A percentile compares a stretch with the other conserved stretches of the same genome.
phyloP scores from a whole-genome alignment of 2,329 filamentous ascomycete genomes.

The Xylaria sp. region DNA sequence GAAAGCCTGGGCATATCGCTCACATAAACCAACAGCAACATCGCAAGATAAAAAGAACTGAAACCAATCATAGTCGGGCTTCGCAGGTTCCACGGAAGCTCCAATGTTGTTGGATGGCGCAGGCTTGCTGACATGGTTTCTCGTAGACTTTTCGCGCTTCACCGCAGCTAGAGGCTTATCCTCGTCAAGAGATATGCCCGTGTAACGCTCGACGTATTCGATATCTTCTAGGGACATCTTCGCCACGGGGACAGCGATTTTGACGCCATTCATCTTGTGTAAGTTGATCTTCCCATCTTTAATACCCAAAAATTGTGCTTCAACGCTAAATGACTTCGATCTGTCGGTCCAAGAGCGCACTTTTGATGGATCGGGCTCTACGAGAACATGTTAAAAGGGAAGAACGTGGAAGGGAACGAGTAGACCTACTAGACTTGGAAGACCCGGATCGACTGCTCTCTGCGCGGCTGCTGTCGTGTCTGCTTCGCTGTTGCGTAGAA shows the following conservation, averaged over 20 bases:
- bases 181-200: constrained; percentile 90
- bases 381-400: constrained; percentile 27
- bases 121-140: constrained; percentile 38
- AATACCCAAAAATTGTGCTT: constrained; percentile 92
- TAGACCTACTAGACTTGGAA: constrained; percentile 74
- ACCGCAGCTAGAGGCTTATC: constrained; percentile 92
- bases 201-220: constrained; percentile 88
- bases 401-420: not conserved
- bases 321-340: constrained; percentile 94
- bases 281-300: constrained; percentile 97
- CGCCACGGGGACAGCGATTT: constrained; percentile 91
- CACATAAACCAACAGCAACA: constrained; percentile 89
- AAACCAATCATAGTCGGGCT: constrained; percentile 95
- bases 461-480: constrained; percentile 69
- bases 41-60: constrained; percentile 96
- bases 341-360: constrained; percentile 94
- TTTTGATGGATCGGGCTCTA: constrained; percentile 83
- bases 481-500: constrained; percentile 72
- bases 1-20: constrained; percentile 91
- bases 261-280: constrained; percentile 97
- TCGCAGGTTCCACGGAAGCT: constrained; percentile 65
- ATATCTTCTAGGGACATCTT: constrained; percentile 97
- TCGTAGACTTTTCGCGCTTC: constrained; percentile 57
- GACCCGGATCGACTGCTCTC: constrained; percentile 58
- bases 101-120: constrained; percentile 52